Evolutionary conservation across 2,329 filamentous ascomycete genomes (phyloP).

Genomic region (Aspergillus pseudoviridinutans): DNA sequence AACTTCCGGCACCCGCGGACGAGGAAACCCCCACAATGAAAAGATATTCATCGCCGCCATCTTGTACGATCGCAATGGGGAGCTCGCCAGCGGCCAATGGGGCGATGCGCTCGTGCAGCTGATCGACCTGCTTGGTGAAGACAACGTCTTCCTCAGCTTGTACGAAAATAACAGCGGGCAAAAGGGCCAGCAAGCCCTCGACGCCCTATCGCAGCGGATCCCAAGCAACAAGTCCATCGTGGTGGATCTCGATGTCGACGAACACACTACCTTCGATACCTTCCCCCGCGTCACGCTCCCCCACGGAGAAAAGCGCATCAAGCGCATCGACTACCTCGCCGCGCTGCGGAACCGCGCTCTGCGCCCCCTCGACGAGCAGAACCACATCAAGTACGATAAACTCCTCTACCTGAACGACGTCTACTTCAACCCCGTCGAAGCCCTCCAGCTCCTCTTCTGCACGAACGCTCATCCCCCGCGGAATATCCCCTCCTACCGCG

Average conservation of each 20-base stretch:
- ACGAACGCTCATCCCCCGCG: conserved; percentile 41
- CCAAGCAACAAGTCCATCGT: conserved; percentile 53
- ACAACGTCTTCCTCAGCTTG: conserved; percentile 68
- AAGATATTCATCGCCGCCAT: conserved; percentile 72
- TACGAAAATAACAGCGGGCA: conserved; percentile 68
- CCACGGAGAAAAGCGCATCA: conserved; percentile 59
- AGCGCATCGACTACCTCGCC: conserved; percentile 70
- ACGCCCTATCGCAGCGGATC: conserved; percentile 48
- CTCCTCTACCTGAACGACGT: conserved; percentile 66
- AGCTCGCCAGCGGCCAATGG: conserved; percentile 62
- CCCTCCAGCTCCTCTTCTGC: conserved; percentile 58
- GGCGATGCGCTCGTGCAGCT: conserved; percentile 57
- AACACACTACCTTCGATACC: conserved; percentile 53
- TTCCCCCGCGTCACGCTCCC: conserved; percentile 60
- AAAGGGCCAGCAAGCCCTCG: conserved; percentile 53
- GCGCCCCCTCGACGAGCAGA: conserved; percentile 52
- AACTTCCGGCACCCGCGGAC: conserved; percentile 31
- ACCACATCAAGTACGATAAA: conserved; percentile 49
- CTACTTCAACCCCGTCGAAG: conserved; percentile 56
- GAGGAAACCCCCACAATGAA: conserved; percentile 55
- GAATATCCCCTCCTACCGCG: conserved; percentile 49
- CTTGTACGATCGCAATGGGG: conserved; percentile 61
- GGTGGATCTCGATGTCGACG: conserved; percentile 57
- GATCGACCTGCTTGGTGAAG: conserved; percentile 61
- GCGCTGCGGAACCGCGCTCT: conserved; percentile 69